These are phyloP conservation scores for Carex scoparia DNA, from an alignment of 176 grass and related monocot genomes.

Conservation along the genomic window DNA sequence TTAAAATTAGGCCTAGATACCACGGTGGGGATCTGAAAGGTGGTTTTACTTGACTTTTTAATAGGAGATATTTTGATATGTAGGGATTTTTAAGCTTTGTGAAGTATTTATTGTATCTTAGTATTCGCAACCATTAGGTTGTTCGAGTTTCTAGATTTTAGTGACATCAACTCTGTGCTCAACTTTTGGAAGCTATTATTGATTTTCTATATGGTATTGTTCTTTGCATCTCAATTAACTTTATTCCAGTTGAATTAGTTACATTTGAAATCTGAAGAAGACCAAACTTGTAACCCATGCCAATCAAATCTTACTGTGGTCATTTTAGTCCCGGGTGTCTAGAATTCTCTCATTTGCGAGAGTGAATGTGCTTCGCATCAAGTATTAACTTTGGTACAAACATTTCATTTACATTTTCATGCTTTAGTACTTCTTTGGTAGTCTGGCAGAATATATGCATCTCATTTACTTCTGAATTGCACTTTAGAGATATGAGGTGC, in stretches of 20 bases:
- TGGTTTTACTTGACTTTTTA: not conserved
- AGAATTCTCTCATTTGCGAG: not conserved
- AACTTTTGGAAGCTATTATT: not conserved
- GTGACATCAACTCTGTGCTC: not conserved
- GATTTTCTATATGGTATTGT: not conserved
- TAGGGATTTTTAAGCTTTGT: not conserved
- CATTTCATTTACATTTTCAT: not conserved
- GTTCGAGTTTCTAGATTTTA: not conserved
- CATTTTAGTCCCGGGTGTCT: not conserved
- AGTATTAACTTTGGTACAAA: not conserved
- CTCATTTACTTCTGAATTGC: not conserved
- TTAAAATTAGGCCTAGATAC: not conserved
- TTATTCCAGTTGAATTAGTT: not conserved
- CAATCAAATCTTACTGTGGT: not conserved
- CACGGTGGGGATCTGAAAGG: not conserved
- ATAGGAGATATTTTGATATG: not conserved
- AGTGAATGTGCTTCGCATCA: not conserved
- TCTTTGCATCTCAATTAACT: not conserved
- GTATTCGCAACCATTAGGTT: not conserved
- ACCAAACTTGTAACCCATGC: not conserved
- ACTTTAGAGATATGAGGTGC: not conserved
- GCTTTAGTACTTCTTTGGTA: not conserved
- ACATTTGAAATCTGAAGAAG: not conserved
- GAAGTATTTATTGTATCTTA: not conserved
- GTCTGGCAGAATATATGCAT: not conserved